Percentiles rank a stretch among this genome's conserved stretches.
phyloP scores from a whole-genome alignment of 1,139 yeast genomes.

The Candida sp. region DNA sequence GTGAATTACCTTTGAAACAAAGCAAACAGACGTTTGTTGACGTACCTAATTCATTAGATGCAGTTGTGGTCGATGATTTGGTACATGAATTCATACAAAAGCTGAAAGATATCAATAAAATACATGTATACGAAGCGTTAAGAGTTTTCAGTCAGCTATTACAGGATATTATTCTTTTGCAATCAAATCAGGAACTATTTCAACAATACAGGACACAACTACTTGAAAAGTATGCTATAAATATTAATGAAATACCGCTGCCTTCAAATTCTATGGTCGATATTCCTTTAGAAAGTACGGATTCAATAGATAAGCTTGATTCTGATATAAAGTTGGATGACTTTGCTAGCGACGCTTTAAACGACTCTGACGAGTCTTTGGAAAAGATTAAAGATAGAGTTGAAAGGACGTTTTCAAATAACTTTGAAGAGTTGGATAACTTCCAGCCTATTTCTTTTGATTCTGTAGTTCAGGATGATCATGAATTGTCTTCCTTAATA shows the following conservation, averaged over 20 bases:
- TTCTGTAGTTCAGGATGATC: conserved; percentile 4
- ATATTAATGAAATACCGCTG: not conserved
- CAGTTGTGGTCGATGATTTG: conserved; percentile 34
- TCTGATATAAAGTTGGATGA: not conserved
- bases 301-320: not conserved
- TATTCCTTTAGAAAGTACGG: not conserved
- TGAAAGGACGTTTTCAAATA: not conserved
- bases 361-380: not conserved
- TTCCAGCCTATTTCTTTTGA: conserved; percentile 1
- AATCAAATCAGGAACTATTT: conserved; percentile 21
- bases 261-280: not conserved
- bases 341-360: not conserved
- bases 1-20: conserved; percentile 38
- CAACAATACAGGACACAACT: conserved; percentile 23
- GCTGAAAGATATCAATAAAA: conserved; percentile 29
- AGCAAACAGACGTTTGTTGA: conserved; percentile 42
- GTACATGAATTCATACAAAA: conserved; percentile 28
- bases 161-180: conserved; percentile 31
- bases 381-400: not conserved
- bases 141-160: conserved; percentile 27
- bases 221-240: conserved; percentile 20
- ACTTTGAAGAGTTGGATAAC: conserved; percentile 1
- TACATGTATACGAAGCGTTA: conserved; percentile 38
- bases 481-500: not conserved
- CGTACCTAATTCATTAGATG: conserved; percentile 34